Evolutionary conservation across 148 eudicot species (phyloP), one percentile per base, ranked within the genome.

Genomic region (Rhododendron ovatum): DNA sequence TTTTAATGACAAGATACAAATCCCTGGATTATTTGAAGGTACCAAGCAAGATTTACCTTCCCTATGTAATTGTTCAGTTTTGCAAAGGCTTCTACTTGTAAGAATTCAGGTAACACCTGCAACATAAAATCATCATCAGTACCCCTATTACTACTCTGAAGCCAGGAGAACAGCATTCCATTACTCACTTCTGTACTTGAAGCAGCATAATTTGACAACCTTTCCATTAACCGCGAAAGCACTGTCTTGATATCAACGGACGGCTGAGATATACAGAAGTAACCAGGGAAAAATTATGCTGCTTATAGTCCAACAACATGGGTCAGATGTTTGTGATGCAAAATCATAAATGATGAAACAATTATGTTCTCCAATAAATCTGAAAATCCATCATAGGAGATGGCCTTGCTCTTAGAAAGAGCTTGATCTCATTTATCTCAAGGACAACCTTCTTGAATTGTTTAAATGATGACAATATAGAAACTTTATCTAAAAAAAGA

Each of bases 121-220:
- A 94, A 50, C 51, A 78, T n/a, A 84, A 83, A 77, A 82, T 85
- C 80, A 48, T 83, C 78, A 59, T 86, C 17, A 90, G 84, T 71
- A 78, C 63, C 55, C 50, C 24, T 80, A 11, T 30, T 28, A 1
- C 45, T 55, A 84, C 67, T 12, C 13, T 35, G 59, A 61, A 89
- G 30, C 33, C 69, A 55, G 37, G 78, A 35, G 73, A 45, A 81
- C 28, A 86, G 59, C 50, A 77, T 57, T 35, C 7, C 63, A 75
- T 79, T 65, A 88, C 98, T 93, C 91, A 95, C 99, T 90, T 95
- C 99, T 87, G 91, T 82, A 89, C 96, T 94, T 82, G 96, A 91
- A 85, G 98, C 98, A 87, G 98, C 99, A 93, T 97, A 97, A 90
- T 95, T 95, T 81, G 99, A 97, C 69, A 97, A 95, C 88, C 99